Percentiles rank a stretch among this genome's conserved stretches.
Conservation (phyloP, 2,329 filamentous ascomycete genomes). For the Fusarium denticulatum region DNA sequence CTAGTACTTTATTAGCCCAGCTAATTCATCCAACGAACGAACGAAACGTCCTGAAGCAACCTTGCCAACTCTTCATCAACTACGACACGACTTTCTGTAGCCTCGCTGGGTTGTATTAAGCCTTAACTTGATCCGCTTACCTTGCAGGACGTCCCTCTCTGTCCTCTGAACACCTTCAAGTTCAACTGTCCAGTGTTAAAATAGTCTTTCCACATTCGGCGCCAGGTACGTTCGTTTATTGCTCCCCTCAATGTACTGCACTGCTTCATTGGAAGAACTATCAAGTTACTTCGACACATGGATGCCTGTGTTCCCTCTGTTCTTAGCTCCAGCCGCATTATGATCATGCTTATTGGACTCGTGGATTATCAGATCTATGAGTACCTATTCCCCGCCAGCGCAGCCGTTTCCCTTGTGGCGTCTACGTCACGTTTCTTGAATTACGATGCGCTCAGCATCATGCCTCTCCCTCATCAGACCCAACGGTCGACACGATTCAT, state of each 20-base stretch:
- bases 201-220: slow-evolving; percentile 4
- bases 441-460: slow-evolving; percentile 28
- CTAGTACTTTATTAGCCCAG: background rate
- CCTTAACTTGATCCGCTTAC: slow-evolving; percentile 10
- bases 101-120: slow-evolving; percentile 13
- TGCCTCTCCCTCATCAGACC: background rate
- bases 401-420: slow-evolving; percentile 25
- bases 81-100: slow-evolving; percentile 33
- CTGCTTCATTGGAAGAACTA: background rate
- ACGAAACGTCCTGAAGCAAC: slow-evolving; percentile 19
- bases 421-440: slow-evolving; percentile 40
- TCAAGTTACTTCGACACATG: background rate
- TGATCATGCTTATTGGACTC: background rate
- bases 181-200: background rate
- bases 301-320: background rate
- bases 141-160: background rate
- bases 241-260: slow-evolving; percentile 4
- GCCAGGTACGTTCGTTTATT: slow-evolving; percentile 25
- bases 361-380: slow-evolving; percentile 4
- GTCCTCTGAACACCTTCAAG: background rate
- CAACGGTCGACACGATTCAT: background rate
- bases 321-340: background rate
- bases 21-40: slow-evolving; percentile 25
- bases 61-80: slow-evolving; percentile 32
- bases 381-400: slow-evolving; percentile 19